Evolutionary conservation across 306 rosid genomes (phyloP).

Genomic region (Fagus crenata): DNA sequence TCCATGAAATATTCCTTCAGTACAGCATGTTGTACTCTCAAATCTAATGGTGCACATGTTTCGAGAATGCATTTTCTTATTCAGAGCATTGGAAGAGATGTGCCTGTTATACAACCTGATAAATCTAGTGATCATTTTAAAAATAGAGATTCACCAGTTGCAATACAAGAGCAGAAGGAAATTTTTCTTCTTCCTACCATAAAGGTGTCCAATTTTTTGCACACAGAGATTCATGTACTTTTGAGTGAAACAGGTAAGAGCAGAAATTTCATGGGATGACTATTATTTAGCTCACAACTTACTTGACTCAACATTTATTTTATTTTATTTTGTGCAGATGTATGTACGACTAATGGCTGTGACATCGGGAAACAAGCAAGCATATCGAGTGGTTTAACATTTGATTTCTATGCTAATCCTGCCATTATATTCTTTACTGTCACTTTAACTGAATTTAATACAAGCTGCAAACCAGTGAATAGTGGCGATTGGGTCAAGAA

Average conservation of each 20-base stretch:
- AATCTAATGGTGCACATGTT: conserved; percentile 49
- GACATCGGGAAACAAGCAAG: conserved; percentile 60
- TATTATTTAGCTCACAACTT: conserved; percentile 17
- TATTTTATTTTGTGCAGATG: conserved; percentile 50
- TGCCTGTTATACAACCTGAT: conserved; percentile 60
- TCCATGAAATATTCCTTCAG: conserved; percentile 67
- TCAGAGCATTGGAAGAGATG: conserved; percentile 65
- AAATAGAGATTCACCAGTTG: conserved; percentile 49
- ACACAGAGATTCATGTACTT: conserved; percentile 66
- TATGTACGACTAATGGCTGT: conserved; percentile 39
- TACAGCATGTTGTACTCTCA: conserved; percentile 63
- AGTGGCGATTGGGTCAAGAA: conserved; percentile 80
- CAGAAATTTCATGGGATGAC: conserved; percentile 25
- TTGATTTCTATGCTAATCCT: conserved; percentile 80
- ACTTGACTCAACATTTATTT: conserved; percentile 18
- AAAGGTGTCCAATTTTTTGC: conserved; percentile 71
- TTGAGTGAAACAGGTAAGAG: conserved; percentile 78
- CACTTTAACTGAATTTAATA: conserved; percentile 53
- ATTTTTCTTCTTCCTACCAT: conserved; percentile 90
- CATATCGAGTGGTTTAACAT: conserved; percentile 59
- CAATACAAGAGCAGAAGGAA: conserved; percentile 80
- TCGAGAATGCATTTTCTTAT: conserved; percentile 74
- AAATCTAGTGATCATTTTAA: conserved; percentile 35
- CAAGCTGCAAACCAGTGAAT: conserved; percentile 67
- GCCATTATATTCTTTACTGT: conserved; percentile 65